A percentile compares a stretch with the other conserved stretches of the same genome.
These are phyloP conservation scores for Aspergillus costaricaensis DNA, from an alignment of 2,329 filamentous ascomycete species.

Conservation along the genomic window DNA sequence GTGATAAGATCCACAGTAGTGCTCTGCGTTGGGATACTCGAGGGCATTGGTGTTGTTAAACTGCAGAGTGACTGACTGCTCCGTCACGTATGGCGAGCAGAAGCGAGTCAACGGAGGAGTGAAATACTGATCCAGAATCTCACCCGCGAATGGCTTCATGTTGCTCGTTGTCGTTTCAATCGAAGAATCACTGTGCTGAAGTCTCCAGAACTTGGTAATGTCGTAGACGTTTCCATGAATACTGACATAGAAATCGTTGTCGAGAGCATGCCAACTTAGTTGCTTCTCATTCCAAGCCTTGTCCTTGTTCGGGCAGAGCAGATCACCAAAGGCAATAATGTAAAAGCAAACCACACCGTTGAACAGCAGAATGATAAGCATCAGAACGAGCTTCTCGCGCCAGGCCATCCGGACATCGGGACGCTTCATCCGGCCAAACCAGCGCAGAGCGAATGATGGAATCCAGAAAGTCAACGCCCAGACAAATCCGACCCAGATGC, in stretches of 20 bases:
- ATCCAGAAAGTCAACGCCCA: constrained; percentile 94
- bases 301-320: constrained; percentile 87
- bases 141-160: constrained; percentile 79
- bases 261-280: constrained; percentile 69
- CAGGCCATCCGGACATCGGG: constrained; percentile 96
- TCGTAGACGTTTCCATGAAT: constrained; percentile 90
- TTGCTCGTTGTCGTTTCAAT: constrained; percentile 60
- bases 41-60: constrained; percentile 68
- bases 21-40: constrained; percentile 58
- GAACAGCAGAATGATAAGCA: constrained; percentile 75
- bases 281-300: constrained; percentile 80
- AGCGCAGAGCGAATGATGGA: constrained; percentile 79
- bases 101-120: constrained; percentile 71
- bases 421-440: constrained; percentile 90
- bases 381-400: constrained; percentile 89
- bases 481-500: constrained; percentile 77
- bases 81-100: constrained; percentile 71
- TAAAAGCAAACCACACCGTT: constrained; percentile 87
- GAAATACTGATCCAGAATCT: constrained; percentile 84
- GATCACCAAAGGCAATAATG: constrained; percentile 80
- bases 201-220: constrained; percentile 81
- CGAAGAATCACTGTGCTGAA: constrained; percentile 75
- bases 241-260: constrained; percentile 81
- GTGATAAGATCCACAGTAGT: constrained; percentile 67
- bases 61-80: constrained; percentile 50